Base-by-base conservation (phyloP, 2,329 filamentous ascomycete species). In the Mycosphaerella sp. region DNA sequence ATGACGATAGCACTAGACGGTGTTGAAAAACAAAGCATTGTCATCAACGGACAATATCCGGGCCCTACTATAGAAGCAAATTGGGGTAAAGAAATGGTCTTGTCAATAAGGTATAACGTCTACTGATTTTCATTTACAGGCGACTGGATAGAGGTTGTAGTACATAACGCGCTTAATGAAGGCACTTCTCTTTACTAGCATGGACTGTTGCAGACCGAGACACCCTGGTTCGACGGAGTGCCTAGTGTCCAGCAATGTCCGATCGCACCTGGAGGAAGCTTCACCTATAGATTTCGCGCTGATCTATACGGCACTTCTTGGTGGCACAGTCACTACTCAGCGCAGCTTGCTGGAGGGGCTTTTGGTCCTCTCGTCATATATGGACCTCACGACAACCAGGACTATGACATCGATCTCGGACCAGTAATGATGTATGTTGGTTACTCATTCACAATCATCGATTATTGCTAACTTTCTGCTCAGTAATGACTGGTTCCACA, bases 111-210 rank as follows among this genome's bases (percentile, higher is more conserved):
- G 4, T 42, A 1, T 17, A 14, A 11, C 23, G 14, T n/a, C 8
- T 42, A 17, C 40, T 42, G 58, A 59, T 59, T 59, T 8, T n/a
- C 3, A n/a, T 23, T 17, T 3, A 1, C 14, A 42, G 40, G 66
- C 32, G 68, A 70, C 52, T 68, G 64, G 66, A 65, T 70, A 39
- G 59, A 67, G n/a, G 64, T 70, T 31, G 63, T 57, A 3, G 65
- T 70, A 2, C 57, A 64, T 57, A 74, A 74, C 62, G 54, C 61
- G 11, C 61, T 73, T 39, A 21, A 58, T 29, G 72, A 74, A 55
- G 72, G 72, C 1, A 80, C 72, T 0, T 75, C 77, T 1, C 76
- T 78, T 71, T 75, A 81, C 17, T 75, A 76, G 76, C 77, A 79
- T 54, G 77, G 76, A 6, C 58, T 79, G 3, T 68, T 71, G 31